Evolutionary conservation across 1,139 yeast species (phyloP).

Genomic region (Pichia sp.): DNA sequence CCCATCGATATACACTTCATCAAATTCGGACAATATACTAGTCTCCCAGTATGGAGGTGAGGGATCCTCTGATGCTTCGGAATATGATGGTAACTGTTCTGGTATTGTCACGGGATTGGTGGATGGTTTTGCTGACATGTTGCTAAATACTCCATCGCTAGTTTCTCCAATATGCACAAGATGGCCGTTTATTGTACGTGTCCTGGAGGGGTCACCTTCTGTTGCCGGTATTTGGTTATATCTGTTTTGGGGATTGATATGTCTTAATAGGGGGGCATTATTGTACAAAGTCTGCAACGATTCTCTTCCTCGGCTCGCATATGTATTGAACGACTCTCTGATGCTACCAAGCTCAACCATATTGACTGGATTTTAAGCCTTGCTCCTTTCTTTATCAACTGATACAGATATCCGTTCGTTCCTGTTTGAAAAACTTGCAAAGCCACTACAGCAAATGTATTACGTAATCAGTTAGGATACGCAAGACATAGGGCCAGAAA

Average conservation of each 20-base stretch:
- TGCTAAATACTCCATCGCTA: slow-evolving; percentile 88
- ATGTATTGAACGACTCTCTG: not conserved
- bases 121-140: slow-evolving; percentile 67
- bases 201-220: slow-evolving; percentile 8
- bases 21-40: slow-evolving; percentile 76
- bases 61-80: slow-evolving; percentile 90
- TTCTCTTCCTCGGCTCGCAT: not conserved
- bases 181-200: slow-evolving; percentile 9
- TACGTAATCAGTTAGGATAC: too few relatives aligned
- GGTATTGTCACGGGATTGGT: slow-evolving; percentile 34
- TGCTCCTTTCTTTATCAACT: not conserved
- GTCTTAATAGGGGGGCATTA: slow-evolving; percentile 23
- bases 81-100: slow-evolving; percentile 79
- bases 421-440: too few relatives aligned
- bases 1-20: slow-evolving; percentile 91
- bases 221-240: slow-evolving; percentile 14
- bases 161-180: slow-evolving; percentile 32
- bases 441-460: too few relatives aligned
- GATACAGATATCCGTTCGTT: not conserved
- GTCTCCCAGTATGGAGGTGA: slow-evolving; percentile 98
- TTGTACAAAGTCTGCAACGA: slow-evolving; percentile 5
- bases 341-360: not conserved
- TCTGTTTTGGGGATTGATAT: slow-evolving; percentile 17
- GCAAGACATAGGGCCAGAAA: too few relatives aligned
- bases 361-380: not conserved